A percentile compares a stretch with the other conserved stretches of the same genome.
Conservation (phyloP, 2,329 filamentous ascomycete species). For the Stemphylium lycopersici region DNA sequence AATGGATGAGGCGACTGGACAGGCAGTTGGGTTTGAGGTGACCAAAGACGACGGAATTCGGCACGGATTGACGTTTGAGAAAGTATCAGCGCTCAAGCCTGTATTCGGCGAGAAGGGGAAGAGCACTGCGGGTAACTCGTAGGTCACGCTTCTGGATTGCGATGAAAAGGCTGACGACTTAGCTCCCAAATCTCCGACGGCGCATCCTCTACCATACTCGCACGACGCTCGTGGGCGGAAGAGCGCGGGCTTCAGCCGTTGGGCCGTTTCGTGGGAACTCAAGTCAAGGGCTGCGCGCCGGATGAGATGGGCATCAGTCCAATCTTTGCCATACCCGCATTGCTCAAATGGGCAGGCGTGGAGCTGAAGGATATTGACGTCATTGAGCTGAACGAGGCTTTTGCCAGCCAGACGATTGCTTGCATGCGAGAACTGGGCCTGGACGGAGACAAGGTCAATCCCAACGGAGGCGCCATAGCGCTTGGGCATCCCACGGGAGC, state of each 20-base stretch:
- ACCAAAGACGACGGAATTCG: conserved; percentile 89
- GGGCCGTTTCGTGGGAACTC: conserved; percentile 91
- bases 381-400: conserved; percentile 94
- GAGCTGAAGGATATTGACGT: conserved; percentile 83
- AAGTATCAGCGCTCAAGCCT: conserved; percentile 79
- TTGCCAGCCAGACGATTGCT: conserved; percentile 96
- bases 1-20: conserved; percentile 71
- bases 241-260: conserved; percentile 86
- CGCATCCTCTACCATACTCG: conserved; percentile 84
- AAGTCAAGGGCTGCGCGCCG: conserved; percentile 87
- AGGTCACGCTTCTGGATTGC: conserved; percentile 4
- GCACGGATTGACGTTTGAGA: conserved; percentile 83
- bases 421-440: conserved; percentile 71
- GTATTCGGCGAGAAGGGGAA: conserved; percentile 90
- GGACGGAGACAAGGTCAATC: conserved; percentile 78
- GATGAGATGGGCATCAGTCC: conserved; percentile 96
- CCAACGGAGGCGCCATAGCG: conserved; percentile 80
- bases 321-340: conserved; percentile 74
- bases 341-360: conserved; percentile 78
- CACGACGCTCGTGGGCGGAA: conserved; percentile 89
- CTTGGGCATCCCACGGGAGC: conserved; percentile 79
- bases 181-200: conserved; percentile 94
- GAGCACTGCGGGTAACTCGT: conserved; percentile 85
- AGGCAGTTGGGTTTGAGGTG: conserved; percentile 75
- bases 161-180: conserved; percentile 19